Base-by-base conservation (phyloP, 2,329 filamentous ascomycete species). In the Cladorrhinum sp. region DNA sequence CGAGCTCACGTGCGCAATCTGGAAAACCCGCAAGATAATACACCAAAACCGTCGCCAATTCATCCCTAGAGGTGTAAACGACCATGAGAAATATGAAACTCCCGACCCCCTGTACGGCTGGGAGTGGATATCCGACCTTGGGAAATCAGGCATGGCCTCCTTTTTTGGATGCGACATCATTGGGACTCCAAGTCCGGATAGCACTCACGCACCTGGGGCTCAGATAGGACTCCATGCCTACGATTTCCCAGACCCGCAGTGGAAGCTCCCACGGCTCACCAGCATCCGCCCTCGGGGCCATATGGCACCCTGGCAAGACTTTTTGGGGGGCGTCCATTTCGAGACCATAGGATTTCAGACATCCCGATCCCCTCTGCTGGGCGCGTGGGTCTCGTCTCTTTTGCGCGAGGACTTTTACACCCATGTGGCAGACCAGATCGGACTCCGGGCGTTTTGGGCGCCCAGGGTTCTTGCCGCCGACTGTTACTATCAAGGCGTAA, bases 371-470 rank as follows among this genome's bases (percentile, higher is more conserved):
- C 51, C 59, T 3, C 16, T 61, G 24, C 59, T 56, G 1, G n/a
- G 20, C n/a, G 55, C 59, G 20, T 58, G 55, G 59, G 13, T 29
- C 4, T 51, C 56, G 18, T 48, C 59, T 12, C 49, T 36, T 48
- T 51, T 58, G 24, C 32, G 55, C 45, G 27, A 58, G 22, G 29
- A 51, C 45, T 61, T 61, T 25, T 61, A 61, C 55, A 50, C 23
- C 51, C 22, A 13, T 24, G 2, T 38, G 10, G 59, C 22, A 50
- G 23, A 48, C 16, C 38, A 22, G 16, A 55, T 48, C 13, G 59
- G 59, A 36, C 32, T 49, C 27, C n/a, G 32, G 25, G 51, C 59
- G 10, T 58, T 61, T 32, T 16, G 49, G 2, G 18, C 38, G 5
- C 59, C 59, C 0, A 27, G 20, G 50, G 3, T 53, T 55, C 23